phyloP scores from a whole-genome alignment of 495 filamentous ascomycete species.

The Tuber aestivum region DNA sequence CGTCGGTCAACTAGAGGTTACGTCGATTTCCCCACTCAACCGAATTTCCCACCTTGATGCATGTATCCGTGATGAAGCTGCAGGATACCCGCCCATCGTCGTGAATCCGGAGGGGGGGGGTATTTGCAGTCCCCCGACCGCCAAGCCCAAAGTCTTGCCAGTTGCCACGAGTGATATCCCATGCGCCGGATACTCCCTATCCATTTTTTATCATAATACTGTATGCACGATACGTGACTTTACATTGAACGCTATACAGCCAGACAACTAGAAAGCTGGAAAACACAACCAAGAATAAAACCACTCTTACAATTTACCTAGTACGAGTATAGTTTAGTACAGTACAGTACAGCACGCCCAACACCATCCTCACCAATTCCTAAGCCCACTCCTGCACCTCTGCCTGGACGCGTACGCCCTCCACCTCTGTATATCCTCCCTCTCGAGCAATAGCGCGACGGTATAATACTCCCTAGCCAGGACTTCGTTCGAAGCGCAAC shows the following conservation, averaged over 20 bases:
- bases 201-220: no score
- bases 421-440: slow-evolving; percentile 69
- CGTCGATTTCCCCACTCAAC: neutral
- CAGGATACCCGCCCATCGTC: no score
- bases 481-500: slow-evolving; percentile 70
- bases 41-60: neutral
- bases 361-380: slow-evolving; percentile 38
- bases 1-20: neutral
- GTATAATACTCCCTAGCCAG: slow-evolving; percentile 68
- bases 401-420: slow-evolving; percentile 45
- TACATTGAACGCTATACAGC: neutral
- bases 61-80: neutral
- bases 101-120: neutral
- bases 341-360: neutral
- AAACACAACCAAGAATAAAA: no score
- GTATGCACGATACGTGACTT: no score
- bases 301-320: neutral
- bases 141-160: neutral
- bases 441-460: slow-evolving; percentile 60
- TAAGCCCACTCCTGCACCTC: slow-evolving; percentile 48
- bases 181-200: neutral
- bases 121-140: neutral
- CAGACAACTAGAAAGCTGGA: neutral
- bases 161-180: neutral
- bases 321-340: neutral